Conservation (phyloP, 495 filamentous ascomycete species). For the Xylaria nigripes region DNA sequence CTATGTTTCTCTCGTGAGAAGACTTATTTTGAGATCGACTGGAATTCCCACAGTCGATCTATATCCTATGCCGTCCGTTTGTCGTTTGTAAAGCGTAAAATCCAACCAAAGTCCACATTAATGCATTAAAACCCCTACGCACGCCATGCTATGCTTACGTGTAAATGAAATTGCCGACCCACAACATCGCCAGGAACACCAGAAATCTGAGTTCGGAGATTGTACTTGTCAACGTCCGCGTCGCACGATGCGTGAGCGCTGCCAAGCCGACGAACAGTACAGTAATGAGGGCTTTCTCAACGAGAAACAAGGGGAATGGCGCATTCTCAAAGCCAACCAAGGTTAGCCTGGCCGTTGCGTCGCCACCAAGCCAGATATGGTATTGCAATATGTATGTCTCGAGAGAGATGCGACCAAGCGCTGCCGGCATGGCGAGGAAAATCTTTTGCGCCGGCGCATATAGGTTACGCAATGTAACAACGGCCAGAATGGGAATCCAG, state of each 20-base stretch:
- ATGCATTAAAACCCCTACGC: slow-evolving; percentile 11
- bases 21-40: slow-evolving; percentile 10
- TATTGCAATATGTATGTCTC: slow-evolving; percentile 54
- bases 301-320: slow-evolving; percentile 7
- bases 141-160: slow-evolving; percentile 11
- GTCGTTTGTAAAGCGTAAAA: slow-evolving; percentile 6
- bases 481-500: slow-evolving; percentile 44
- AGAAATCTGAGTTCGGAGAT: slow-evolving; percentile 5
- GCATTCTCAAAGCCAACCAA: slow-evolving; percentile 33
- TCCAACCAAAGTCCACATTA: slow-evolving; percentile 9
- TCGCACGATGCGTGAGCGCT: slow-evolving; percentile 7
- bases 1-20: slow-evolving; percentile 8
- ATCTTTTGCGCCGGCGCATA: slow-evolving; percentile 31
- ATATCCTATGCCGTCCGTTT: slow-evolving; percentile 8
- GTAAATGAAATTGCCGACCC: slow-evolving; percentile 14
- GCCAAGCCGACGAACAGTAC: slow-evolving; percentile 14
- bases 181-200: slow-evolving; percentile 4
- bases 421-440: slow-evolving; percentile 41
- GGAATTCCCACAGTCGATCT: slow-evolving; percentile 13
- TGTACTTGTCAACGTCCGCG: slow-evolving; percentile 2
- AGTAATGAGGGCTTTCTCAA: slow-evolving; percentile 17
- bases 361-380: slow-evolving; percentile 56
- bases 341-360: slow-evolving; percentile 46
- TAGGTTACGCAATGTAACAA: slow-evolving; percentile 44
- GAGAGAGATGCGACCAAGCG: slow-evolving; percentile 47